phyloP scores from a whole-genome alignment of 805 yeast genomes.

The Zygotorulaspora danielsina region DNA sequence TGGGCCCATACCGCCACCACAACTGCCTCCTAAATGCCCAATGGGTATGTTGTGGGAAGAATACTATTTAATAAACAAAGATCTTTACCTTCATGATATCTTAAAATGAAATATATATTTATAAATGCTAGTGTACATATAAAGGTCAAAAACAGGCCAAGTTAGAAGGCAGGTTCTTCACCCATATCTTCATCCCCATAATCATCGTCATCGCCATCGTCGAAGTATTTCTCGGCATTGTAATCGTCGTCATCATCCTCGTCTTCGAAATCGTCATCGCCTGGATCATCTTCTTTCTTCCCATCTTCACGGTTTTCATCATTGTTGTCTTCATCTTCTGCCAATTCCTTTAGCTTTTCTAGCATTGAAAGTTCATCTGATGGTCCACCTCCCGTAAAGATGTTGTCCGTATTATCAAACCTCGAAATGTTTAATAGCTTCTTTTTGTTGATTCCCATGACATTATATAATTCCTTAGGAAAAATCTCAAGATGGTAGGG shows the following conservation, averaged over 20 bases:
- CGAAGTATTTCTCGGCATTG: slow-evolving; percentile 60
- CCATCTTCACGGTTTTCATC: slow-evolving; percentile 26
- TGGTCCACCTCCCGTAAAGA: slow-evolving; percentile 29
- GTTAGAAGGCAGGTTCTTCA: slow-evolving; percentile 58
- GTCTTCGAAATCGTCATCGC: slow-evolving; percentile 55
- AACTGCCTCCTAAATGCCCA: slow-evolving; percentile 25
- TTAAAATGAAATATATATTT: slow-evolving; percentile 2
- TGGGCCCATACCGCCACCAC: slow-evolving; percentile 14
- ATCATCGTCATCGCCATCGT: slow-evolving; percentile 53
- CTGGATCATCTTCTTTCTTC: slow-evolving; percentile 33
- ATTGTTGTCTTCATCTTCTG: slow-evolving; percentile 46
- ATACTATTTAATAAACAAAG: slow-evolving; percentile 17
- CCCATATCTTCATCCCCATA: slow-evolving; percentile 47
- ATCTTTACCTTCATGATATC: slow-evolving; percentile 10
- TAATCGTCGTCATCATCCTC: slow-evolving; percentile 59
- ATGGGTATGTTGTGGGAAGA: slow-evolving; percentile 25
- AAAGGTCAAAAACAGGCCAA: background rate
- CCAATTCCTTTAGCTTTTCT: slow-evolving; percentile 47
- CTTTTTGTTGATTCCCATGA: slow-evolving; percentile 61
- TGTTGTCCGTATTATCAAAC: slow-evolving; percentile 28
- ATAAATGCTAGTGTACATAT: background rate
- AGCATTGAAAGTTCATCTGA: slow-evolving; percentile 37
- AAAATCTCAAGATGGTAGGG: slow-evolving; percentile 68
- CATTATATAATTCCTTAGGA: slow-evolving; percentile 71
- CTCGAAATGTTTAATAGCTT: slow-evolving; percentile 44